Evolutionary conservation across 164 flowering plant genomes (phyloP), one percentile per base, ranked within the genome.

Genomic region (Nymphaea thermarum): DNA sequence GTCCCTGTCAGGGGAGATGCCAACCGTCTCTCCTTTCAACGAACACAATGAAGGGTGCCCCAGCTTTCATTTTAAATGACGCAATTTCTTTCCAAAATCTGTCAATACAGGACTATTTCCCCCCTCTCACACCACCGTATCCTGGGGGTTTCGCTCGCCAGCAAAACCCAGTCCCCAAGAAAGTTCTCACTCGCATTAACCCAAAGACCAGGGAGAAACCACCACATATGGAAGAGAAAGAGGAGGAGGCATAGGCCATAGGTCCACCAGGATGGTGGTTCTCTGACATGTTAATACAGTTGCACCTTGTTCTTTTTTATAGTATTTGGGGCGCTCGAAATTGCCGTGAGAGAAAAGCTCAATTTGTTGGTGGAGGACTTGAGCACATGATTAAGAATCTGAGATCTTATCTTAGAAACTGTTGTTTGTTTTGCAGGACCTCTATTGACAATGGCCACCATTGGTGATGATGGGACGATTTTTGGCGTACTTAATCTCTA

Each of bases 391-490:
- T 45, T 45, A 25, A 25, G 36, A 25, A 25, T 25, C 36, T 25
- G 5, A 45, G 11, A 45, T 45, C 53, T 5, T 45, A 5, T 45
- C 36, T 45, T 5, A 45, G 11, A 45, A 5, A 45, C 11, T 45
- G 53, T 45, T 45, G 7, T 5, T 5, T 45, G 11, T 45, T 45
- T 10, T 45, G 53, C 53, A 95, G 99, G 99, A 66, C 83, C 91
- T 75, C 79, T 95, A 67, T 78, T 95, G 80, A 95, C 98, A 67
- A 82, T 95, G 81, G 99, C 98, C 75, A 91, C 93, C 70, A 90
- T 86, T 64, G 99, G 99, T 68, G 93, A 92, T 6, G 94, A 82
- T 78, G 99, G 99, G 75, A 77, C 86, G 87, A 79, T 93, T 62
- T 98, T 95, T 74, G 82, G 99, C 86, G 63, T 68, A 4, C 60